These are phyloP conservation scores for Ormosia semicastrata DNA, from an alignment of 306 rosid genomes.

Conservation along the genomic window DNA sequence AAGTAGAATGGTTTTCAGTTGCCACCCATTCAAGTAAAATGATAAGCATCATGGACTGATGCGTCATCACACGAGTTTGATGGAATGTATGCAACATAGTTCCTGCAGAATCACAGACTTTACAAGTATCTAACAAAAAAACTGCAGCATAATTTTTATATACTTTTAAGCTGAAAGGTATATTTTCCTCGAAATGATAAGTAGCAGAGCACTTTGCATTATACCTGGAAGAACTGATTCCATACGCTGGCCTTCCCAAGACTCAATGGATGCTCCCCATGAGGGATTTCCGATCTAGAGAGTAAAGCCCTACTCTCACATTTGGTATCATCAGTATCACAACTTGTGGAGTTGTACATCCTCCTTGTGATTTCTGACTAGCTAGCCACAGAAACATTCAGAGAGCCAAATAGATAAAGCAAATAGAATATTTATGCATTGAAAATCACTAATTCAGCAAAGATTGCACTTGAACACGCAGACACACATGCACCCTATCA, in stretches of 20 bases:
- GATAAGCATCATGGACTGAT: neutral
- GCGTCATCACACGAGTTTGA: neutral
- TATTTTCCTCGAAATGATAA: neutral
- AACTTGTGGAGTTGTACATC: constrained; percentile 54
- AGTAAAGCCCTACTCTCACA: constrained; percentile 59
- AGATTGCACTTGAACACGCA: neutral
- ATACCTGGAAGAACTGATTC: constrained; percentile 99
- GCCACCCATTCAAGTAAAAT: constrained; percentile 7
- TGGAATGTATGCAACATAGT: constrained; percentile 1
- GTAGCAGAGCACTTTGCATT: neutral
- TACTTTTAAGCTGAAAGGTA: neutral
- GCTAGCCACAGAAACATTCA: constrained; percentile 92
- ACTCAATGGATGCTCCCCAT: constrained; percentile 96
- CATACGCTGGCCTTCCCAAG: constrained; percentile 94
- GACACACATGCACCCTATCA: neutral
- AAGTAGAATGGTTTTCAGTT: neutral
- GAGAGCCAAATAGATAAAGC: constrained; percentile 50
- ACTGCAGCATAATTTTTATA: neutral
- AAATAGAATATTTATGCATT: neutral
- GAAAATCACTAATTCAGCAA: constrained; percentile 21
- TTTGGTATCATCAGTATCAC: constrained; percentile 59
- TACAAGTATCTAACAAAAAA: constrained; percentile 1
- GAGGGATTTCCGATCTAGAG: constrained; percentile 88
- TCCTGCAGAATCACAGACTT: neutral
- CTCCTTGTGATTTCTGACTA: constrained; percentile 97